Conservation (phyloP, 495 filamentous ascomycete genomes). For the Chaetomium fimeti region DNA sequence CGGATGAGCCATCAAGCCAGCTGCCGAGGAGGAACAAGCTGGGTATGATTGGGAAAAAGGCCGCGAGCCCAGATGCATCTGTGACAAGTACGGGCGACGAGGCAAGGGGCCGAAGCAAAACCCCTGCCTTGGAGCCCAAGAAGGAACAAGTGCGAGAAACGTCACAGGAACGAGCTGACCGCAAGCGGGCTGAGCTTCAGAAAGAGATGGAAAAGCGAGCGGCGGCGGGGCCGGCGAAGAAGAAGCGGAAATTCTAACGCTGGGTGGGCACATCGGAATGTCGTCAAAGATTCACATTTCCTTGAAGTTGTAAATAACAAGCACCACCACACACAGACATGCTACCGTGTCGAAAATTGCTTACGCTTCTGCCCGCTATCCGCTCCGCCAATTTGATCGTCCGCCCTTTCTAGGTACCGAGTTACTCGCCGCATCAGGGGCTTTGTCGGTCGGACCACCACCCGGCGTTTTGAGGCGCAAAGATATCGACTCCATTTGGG, state of each 20-base stretch:
- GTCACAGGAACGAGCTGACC: slow-evolving; percentile 57
- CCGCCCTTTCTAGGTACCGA: too few species aligned
- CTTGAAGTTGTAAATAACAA: too few species aligned
- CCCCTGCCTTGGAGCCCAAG: slow-evolving; percentile 6
- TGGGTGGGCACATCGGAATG: not conserved
- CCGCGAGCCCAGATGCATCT: slow-evolving; percentile 22
- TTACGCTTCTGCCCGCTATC: too few species aligned
- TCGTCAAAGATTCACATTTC: too few species aligned
- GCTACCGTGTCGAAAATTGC: too few species aligned
- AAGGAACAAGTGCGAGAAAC: slow-evolving; percentile 38
- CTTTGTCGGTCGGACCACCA: too few species aligned
- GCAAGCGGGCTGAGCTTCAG: slow-evolving; percentile 63
- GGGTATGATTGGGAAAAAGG: slow-evolving; percentile 40
- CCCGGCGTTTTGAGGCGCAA: too few species aligned
- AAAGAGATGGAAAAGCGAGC: slow-evolving; percentile 62
- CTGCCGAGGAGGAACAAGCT: slow-evolving; percentile 33
- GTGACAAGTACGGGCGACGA: slow-evolving; percentile 18
- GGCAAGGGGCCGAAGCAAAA: slow-evolving; percentile 26
- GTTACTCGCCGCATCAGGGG: too few species aligned
- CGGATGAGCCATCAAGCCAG: slow-evolving; percentile 6
- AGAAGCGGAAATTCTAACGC: slow-evolving; percentile 61
- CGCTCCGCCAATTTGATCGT: too few species aligned
- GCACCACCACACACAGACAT: too few species aligned
- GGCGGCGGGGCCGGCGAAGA: slow-evolving; percentile 63
- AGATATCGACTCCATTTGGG: too few species aligned